Base-by-base conservation (phyloP, 108 stramenopile genomes). In the Schizochytrium sp. region DNA sequence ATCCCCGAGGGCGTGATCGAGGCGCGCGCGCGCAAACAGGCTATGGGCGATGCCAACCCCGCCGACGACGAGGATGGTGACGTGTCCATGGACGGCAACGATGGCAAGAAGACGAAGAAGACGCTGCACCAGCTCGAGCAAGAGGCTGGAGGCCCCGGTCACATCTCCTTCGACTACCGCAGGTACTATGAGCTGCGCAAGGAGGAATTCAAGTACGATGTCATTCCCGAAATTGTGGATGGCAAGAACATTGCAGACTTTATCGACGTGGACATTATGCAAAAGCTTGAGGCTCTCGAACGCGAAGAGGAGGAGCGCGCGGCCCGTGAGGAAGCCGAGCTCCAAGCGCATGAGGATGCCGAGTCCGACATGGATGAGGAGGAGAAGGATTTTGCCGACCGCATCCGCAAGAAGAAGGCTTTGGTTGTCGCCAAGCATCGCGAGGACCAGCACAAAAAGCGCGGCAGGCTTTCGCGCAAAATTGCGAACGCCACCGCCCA, bases 221-320 rank as follows among this genome's bases (percentile, higher is more conserved):
- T 94, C 48, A 96, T 98, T 72, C 99, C 99, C 16, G 96, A 99
- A 90, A 98, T 99, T 87, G 93, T 98, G 88, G 97, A 99, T 91
- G 99, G 99, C n/a, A 98, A 97, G 94, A 99, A 99, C 90, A 96
- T 99, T 89, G 95, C 95, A 28, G 99, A 99, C 90, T 99, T 92
- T 87, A 89, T 98, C 44, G 98, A 98, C 88, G 95, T 96, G 29
- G 97, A 97, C 87, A 97, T 98, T 88, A 94, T 95, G 47, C 94
- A 92, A 44, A 95, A 93, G 72, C 93, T 98, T 53, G 93, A 87
- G n/a, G 95, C 94, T 2, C 92, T 98, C 72, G 98, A 98, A 91
- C 89, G 90, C 58, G 97, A 97, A 91, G 98, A 98, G 89, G 96
- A 96, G 14, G 96, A 96, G 87, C 90, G 95, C 44, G 60, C 94